These are phyloP conservation scores for Aspergillus cejpii DNA, from an alignment of 2,329 filamentous ascomycete genomes.

Conservation along the genomic window DNA sequence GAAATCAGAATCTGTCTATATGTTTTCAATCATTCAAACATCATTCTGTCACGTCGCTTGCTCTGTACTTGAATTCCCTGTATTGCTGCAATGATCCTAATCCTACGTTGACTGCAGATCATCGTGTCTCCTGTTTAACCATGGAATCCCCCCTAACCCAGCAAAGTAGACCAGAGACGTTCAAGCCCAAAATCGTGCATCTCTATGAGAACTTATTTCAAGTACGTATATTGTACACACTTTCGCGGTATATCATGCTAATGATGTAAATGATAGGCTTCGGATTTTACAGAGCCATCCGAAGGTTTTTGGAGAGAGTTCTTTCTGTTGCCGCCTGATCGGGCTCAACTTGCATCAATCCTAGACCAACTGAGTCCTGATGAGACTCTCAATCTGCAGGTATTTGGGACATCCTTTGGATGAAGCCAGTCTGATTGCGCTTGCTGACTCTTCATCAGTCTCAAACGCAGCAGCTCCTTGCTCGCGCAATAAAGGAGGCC, in stretches of 20 bases:
- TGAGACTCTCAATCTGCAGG: constrained; percentile 68
- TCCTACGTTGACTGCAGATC: constrained; percentile 17
- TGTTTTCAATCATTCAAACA: background rate
- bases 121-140: constrained; percentile 12
- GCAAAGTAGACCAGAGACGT: constrained; percentile 79
- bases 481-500: constrained; percentile 62
- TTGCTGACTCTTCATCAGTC: constrained; percentile 35
- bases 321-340: constrained; percentile 81
- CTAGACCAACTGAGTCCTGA: constrained; percentile 65
- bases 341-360: constrained; percentile 58
- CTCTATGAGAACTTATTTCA: constrained; percentile 79
- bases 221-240: constrained; percentile 33
- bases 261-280: constrained; percentile 45
- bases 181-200: constrained; percentile 88
- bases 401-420: constrained; percentile 22
- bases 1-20: background rate
- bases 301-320: constrained; percentile 96
- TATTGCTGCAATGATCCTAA: constrained; percentile 16
- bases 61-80: constrained; percentile 1
- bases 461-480: constrained; percentile 72
- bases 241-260: background rate
- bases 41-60: background rate
- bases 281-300: constrained; percentile 61
- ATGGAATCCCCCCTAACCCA: constrained; percentile 96
- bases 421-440: background rate